Evolutionary conservation across 345 rosid genomes (phyloP).

Genomic region (Syzygium oleosum): DNA sequence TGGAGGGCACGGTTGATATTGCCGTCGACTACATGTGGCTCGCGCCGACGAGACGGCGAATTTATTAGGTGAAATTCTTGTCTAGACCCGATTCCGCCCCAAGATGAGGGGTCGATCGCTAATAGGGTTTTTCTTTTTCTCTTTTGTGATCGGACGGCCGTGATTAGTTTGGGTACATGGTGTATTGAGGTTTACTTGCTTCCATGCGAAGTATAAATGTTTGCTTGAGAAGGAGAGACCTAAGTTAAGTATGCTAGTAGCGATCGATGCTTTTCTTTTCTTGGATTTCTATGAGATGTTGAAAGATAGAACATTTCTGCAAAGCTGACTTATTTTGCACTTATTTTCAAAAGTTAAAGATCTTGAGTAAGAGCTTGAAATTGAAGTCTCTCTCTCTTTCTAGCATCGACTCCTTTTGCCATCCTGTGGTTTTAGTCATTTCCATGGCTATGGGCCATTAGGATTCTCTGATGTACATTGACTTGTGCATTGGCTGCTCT

Average conservation of each 20-base stretch:
- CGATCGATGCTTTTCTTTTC: background rate
- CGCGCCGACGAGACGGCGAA: no score
- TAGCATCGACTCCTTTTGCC: no score
- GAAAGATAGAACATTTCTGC: background rate
- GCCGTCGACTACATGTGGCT: background rate
- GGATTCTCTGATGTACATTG: background rate
- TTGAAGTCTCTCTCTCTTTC: background rate
- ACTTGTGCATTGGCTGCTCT: background rate
- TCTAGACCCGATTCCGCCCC: background rate
- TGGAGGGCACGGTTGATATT: conserved; percentile 17
- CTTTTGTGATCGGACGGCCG: background rate
- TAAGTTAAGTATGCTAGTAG: background rate
- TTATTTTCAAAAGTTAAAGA: background rate
- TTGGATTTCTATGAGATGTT: background rate
- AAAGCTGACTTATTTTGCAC: background rate
- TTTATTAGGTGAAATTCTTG: background rate
- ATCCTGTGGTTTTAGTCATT: no score
- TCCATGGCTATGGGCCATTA: no score
- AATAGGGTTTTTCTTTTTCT: background rate
- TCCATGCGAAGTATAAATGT: background rate
- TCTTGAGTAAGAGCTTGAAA: background rate
- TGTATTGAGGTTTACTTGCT: background rate
- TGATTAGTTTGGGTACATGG: background rate
- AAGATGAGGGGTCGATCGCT: background rate
- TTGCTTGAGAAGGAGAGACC: background rate